Evolutionary conservation across 1,284 basidiomycete species (phyloP), one percentile per base, ranked within the genome.

Genomic region (Lentinus polychrous): DNA sequence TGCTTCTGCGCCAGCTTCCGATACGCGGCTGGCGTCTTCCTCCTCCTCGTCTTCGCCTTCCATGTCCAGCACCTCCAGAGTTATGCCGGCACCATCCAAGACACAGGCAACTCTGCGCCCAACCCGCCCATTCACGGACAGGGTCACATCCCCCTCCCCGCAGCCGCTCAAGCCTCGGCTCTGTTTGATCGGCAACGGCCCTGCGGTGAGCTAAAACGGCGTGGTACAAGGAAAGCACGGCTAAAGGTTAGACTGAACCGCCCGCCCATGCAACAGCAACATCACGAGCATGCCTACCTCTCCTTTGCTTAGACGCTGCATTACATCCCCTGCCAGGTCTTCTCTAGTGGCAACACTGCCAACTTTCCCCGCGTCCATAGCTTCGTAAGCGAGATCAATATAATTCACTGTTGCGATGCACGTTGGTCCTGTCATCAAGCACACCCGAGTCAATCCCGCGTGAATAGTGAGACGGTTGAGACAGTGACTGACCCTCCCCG

Each of bases 31-130:
- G 35, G 51, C 60, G 47, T 60, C 59, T 58, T 65, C 66, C 51
- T 63, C 66, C 57, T 71, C 80, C 59, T 71, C 73, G 56, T 75
- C 76, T 55, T 78, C 77, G 45, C 76, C 83, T 68, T 87, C 87
- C 68, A 91, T 72, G 71, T 91, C 87, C 58, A 90, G 68, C 46
- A 83, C 74, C 68, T 91, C 86, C 70, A 88, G 62, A 52, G 66
- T 68, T 54, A 67, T 71, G 53, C 84, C 84, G 45, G 70, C 69
- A 51, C 63, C 67, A 61, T 85, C 83, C 62, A 90, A 62, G 49
- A 89, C 75, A 62, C 86, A 87, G 14, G 79, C 85, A 46, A 88
- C 79, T 60, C 84, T 72, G 58, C 88, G 79, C 52, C 85, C 84
- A 8, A 66, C 68, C 60, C 81, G 71, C 51, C 87, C 87, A 61